Base-by-base conservation (phyloP, 495 filamentous ascomycete species). In the Hypoxylon cercidicola region DNA sequence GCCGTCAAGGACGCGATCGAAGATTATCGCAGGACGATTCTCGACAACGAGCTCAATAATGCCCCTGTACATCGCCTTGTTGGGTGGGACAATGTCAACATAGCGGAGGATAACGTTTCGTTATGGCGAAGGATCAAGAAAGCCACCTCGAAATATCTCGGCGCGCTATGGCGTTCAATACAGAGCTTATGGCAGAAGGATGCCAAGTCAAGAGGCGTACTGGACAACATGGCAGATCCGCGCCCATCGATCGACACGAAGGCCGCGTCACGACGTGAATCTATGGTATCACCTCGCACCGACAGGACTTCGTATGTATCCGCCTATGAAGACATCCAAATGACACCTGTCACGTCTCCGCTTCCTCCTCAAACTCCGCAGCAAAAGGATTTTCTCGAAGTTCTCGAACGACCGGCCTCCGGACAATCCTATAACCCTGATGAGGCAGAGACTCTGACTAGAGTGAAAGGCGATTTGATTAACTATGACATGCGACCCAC, bases 1-100 rank as follows among this genome's bases (percentile, higher is more conserved):
- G 88, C 91, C 4, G 79, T 97, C 68, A 99, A 98, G 78, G 96
- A 99, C 72, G 95, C 89, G n/a, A 91, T 98, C 63, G 96, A 99
- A 77, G 96, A 99, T 81, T 97, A 92, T 82, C 87, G 96, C 58
- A 85, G 96, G 75, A 97, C 93, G 1, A 83, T 93, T 19, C 87
- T 97, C 16, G 96, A 99, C 72, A 96, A 89, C 59, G 91, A 96
- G 70, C 84, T 99, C 51, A 99, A 99, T 79, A 97, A 99, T 68
- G 94, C 96, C 12, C 90, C 94, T 0, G 91, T 97, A 12, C 93
- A 99, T 77, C 85, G 93, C 25, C 79, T 99, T 25, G 77, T 92
- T 0, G 90, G 93, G 55, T 97, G 89, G 88, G 83, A 89, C 67
- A 99, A 99, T 71, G 93, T 97, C 68, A 99, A 99, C 61, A 91